These are phyloP conservation scores for Trebouxia gelatinosa DNA, from an alignment of 163 green algal genomes.

Conservation along the genomic window DNA sequence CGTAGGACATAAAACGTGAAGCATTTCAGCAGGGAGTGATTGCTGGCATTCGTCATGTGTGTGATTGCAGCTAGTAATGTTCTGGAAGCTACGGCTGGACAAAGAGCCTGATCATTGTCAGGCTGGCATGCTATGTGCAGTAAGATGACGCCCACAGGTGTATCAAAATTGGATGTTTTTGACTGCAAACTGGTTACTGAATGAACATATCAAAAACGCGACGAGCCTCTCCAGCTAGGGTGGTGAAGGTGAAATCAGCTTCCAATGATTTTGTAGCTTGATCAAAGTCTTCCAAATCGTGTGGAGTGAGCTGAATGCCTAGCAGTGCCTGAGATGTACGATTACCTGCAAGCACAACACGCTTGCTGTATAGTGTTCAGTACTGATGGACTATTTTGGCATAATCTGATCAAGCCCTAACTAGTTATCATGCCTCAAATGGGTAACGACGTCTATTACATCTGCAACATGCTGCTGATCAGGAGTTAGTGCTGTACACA, in stretches of 20 bases:
- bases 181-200: too few species aligned
- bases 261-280: conserved; percentile 36
- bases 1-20: too few species aligned
- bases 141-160: too few species aligned
- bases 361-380: not conserved
- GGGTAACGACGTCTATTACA: not conserved
- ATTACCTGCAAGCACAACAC: conserved; percentile 56
- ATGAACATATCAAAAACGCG: conserved; percentile 84
- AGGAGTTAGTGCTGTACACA: not conserved
- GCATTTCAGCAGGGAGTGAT: too few species aligned
- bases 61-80: too few species aligned
- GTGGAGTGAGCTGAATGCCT: conserved; percentile 72
- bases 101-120: too few species aligned
- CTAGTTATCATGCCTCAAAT: not conserved
- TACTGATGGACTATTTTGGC: not conserved
- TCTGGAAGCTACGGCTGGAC: too few species aligned
- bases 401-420: too few species aligned
- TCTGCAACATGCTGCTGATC: not conserved
- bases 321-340: conserved; percentile 75
- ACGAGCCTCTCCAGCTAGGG: conserved; percentile 58
- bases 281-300: conserved; percentile 44
- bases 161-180: too few species aligned
- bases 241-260: conserved; percentile 66
- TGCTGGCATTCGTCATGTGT: too few species aligned
- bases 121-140: too few species aligned